Base-by-base conservation (phyloP, 2,329 filamentous ascomycete species). In the Penicillium sp. region DNA sequence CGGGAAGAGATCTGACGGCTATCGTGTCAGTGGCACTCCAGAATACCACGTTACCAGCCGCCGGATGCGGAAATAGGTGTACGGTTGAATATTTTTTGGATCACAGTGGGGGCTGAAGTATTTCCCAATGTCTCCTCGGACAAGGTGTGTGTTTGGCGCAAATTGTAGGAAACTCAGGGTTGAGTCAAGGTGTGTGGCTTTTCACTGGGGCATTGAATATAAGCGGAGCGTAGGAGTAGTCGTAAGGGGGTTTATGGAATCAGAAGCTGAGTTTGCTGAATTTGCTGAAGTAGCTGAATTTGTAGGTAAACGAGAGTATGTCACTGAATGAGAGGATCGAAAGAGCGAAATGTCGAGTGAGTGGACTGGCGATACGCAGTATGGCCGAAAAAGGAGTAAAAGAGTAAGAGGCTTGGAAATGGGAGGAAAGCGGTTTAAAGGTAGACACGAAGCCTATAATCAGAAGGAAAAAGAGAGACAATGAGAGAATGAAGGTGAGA, bases 21-120 rank as follows among this genome's bases (percentile, higher is more conserved):
- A 44, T 51, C 30, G 56, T 61, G 40, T 55, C 50, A 55, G 41
- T 56, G 64, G 63, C 65, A 68, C 64, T 71, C 63, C 63, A 64
- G 66, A 69, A 65, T 65, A 72, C 67, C 65, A 67, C 60, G 61
- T 70, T 70, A 61, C 62, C 61, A 64, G 56, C 59, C 64, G 62
- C 69, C 70, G 67, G 66, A 72, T 71, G 69, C 69, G 69, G 70
- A 72, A 68, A 58, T 59, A 48, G 60, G 56, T 43, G 37, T 55
- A 52, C 59, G 54, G 56, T 41, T 50, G 57, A 61, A 44, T 47
- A 40, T 19, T 60, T 60, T 41, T 41, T 57, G 38, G 46, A 43
- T 49, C 25, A 53, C 28, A 26, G 61, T 52, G 58, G 53, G 53
- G 37, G 57, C 56, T 41, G 31, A 42, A 17, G 22, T 28, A 38